Evolutionary conservation across 1,284 basidiomycete species (phyloP), one percentile per base, ranked within the genome.

Genomic region (Rhodotorula mucilaginosa): DNA sequence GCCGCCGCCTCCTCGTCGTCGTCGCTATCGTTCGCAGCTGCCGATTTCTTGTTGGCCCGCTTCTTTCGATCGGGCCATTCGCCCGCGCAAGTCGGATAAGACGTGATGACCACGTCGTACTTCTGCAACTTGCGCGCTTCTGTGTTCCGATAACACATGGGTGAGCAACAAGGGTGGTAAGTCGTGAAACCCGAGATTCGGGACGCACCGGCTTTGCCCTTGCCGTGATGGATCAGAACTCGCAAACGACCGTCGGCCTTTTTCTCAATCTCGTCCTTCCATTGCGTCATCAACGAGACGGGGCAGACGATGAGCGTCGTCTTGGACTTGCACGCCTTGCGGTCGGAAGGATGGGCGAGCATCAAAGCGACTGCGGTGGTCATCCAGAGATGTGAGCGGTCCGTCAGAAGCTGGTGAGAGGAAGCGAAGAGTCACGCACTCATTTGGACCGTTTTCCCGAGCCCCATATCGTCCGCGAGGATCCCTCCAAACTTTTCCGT

Each of bases 211-310:
- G 86, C 87, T 0, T 90, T 87, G 31, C 93, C 86, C 56, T 80
- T 84, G 0, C 93, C 94, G 69, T 97, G 93, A 80, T 97, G 93
- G 62, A 90, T 88, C 19, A 89, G 82, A 5, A 95, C 91, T 0
- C 84, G 85, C 3, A 95, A 82, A 1, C 84, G 84, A 4, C 85
- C 84, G n/a, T 81, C 78, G 0, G 89, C 88, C 84, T 96, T 93
- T 71, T 89, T 90, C 68, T 85, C 82, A 54, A 92, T 88, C 80
- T 99, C 96, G 6, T 87, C 84, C 26, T 90, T 90, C 96, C 96
- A 99, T 80, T 99, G 96, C 23, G 87, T 86, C 72, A 97, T 89
- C 26, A 99, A 87, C 12, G 92, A 88, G 8, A 83, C 74, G 0
- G 82, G 82, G 16, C 79, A 81, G 16, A 83, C 74, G 49, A 79